Conservation (phyloP, 306 rosid genomes). For the Sesbania bispinosa region DNA sequence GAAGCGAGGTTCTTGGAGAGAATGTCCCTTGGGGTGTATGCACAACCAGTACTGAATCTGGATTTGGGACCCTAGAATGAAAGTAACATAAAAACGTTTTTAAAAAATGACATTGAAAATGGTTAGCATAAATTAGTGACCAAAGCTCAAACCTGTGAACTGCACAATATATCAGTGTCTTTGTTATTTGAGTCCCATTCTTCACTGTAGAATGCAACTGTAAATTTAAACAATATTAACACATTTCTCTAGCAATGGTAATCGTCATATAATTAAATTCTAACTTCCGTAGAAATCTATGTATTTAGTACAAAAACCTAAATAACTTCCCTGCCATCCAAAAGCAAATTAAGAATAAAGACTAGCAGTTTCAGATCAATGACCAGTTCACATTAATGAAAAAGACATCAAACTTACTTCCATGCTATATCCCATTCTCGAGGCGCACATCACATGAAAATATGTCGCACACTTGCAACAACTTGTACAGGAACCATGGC, state of each 20-base stretch:
- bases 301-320: background rate
- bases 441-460: constrained; percentile 85
- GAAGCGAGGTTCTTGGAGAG: constrained; percentile 58
- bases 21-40: constrained; percentile 59
- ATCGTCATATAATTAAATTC: background rate
- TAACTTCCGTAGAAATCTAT: background rate
- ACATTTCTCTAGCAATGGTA: constrained; percentile 19
- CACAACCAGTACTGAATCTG: constrained; percentile 69
- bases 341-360: background rate
- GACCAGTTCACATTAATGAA: background rate
- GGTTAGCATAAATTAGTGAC: background rate
- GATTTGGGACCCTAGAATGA: constrained; percentile 59
- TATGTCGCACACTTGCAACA: constrained; percentile 93
- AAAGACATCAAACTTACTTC: constrained; percentile 58
- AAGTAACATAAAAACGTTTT: background rate
- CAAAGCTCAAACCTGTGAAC: constrained; percentile 65
- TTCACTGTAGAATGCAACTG: constrained; percentile 75
- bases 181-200: constrained; percentile 62
- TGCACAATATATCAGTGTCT: constrained; percentile 70
- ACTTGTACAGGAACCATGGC: constrained; percentile 80
- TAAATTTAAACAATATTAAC: constrained; percentile 34
- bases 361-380: background rate
- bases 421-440: constrained; percentile 85
- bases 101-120: background rate
- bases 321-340: background rate